Evolutionary conservation across 2,329 filamentous ascomycete species (phyloP).

Genomic region (Phaeosphaeria sp.): DNA sequence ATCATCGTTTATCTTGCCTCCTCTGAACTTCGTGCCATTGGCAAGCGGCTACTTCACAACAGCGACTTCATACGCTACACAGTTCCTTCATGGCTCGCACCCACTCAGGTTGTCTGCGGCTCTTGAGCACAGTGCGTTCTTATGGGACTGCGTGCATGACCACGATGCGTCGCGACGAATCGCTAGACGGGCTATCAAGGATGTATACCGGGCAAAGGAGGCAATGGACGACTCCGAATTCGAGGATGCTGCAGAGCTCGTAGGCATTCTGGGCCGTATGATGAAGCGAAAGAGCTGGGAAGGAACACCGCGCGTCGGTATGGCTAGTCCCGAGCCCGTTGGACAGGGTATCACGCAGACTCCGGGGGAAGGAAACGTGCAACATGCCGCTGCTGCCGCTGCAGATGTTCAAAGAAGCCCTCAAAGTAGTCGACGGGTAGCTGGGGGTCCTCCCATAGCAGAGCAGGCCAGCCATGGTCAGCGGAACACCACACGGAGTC

Average conservation of each 20-base stretch:
- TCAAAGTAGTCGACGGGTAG: slow-evolving; percentile 29
- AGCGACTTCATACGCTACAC: slow-evolving; percentile 75
- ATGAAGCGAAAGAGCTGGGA: slow-evolving; percentile 69
- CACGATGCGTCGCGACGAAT: slow-evolving; percentile 75
- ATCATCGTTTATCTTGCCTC: slow-evolving; percentile 79
- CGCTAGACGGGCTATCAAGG: slow-evolving; percentile 82
- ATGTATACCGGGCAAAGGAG: slow-evolving; percentile 90
- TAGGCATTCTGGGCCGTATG: slow-evolving; percentile 85
- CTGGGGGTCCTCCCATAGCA: slow-evolving; percentile 33
- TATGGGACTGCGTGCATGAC: slow-evolving; percentile 92
- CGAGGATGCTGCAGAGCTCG: slow-evolving; percentile 85
- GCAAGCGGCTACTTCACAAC: slow-evolving; percentile 82
- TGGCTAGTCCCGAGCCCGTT: slow-evolving; percentile 37
- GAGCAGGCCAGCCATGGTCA: slow-evolving; percentile 27
- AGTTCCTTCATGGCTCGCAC: slow-evolving; percentile 83
- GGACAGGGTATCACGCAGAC: slow-evolving; percentile 21
- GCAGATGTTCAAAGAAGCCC: slow-evolving; percentile 29
- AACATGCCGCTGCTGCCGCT: slow-evolving; percentile 11
- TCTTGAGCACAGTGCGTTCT: slow-evolving; percentile 89
- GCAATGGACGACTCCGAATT: slow-evolving; percentile 97
- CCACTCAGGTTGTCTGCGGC: slow-evolving; percentile 88
- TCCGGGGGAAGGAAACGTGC: slow-evolving; percentile 10
- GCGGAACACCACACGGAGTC: slow-evolving; percentile 30
- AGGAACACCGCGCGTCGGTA: slow-evolving; percentile 42
- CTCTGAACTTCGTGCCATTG: slow-evolving; percentile 81